Base-by-base conservation (phyloP, 2,329 filamentous ascomycete species). In the Aphanoascus verrucosus region DNA sequence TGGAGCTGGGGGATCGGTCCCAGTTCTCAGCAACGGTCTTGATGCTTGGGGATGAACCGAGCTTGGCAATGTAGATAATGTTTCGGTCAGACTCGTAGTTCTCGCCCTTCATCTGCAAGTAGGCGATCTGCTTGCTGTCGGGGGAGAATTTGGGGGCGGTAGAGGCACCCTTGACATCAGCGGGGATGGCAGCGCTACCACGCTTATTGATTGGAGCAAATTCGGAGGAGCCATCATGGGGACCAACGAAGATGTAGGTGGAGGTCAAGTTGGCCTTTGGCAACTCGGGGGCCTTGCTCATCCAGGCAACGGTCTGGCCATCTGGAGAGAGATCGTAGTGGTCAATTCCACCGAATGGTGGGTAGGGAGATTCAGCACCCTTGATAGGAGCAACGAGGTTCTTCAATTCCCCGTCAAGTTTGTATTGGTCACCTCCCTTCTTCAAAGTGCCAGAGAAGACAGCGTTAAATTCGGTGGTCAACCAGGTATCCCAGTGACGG, bases 401-500 rank as follows among this genome's bases (percentile, higher is more conserved):
- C 38, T 64, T 66, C 31, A 90, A 48, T 74, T 83, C 62, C 81
- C 83, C 28, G 85, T 74, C 15, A 67, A 65, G 42, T 66, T 14
- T 43, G 58, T 66, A 66, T 72, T 73, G 59, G 68, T 59, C 23
- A 56, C 61, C 64, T n/a, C 20, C 41, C 49, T 64, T 68, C 51
- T 64, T 72, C 46, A 93, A 66, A 4, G 78, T 77, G 32, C 83
- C 83, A 31, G 87, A 86, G 76, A 84, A 93, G 28, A 95, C 76
- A 1, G 84, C 78, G 62, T 83, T 84, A 57, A 78, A 81, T 62
- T 86, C 83, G 44, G 82, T 77, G 0, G 78, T 81, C 23, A 82
- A 74, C 70, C 84, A 94, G n/a, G 77, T 69, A 65, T 94, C 87
- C 88, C 88, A 94, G 63, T 94, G 86, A 12, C 88, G 80, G 28